A percentile compares a stretch with the other conserved stretches of the same genome.
phyloP scores from a whole-genome alignment of 768 basidiomycete genomes.

The Phallus indusiatus region DNA sequence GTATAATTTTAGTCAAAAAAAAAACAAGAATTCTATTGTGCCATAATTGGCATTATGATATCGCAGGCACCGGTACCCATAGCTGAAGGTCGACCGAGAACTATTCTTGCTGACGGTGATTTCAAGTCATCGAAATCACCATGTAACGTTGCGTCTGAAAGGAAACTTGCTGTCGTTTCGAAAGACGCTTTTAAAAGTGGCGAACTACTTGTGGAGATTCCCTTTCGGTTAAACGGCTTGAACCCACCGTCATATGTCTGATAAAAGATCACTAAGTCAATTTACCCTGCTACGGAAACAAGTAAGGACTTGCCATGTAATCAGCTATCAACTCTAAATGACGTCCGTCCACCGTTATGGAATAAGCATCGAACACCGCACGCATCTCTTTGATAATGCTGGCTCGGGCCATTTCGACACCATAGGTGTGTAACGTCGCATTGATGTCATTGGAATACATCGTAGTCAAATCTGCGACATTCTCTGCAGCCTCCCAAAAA shows the following conservation, averaged over 20 bases:
- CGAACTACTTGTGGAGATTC: conserved; percentile 88
- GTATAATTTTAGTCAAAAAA: neutral
- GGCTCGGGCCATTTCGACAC: conserved; percentile 92
- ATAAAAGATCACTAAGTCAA: neutral
- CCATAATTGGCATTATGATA: conserved; percentile 50
- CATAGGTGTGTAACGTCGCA: conserved; percentile 83
- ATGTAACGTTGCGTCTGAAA: conserved; percentile 88
- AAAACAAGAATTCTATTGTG: neutral
- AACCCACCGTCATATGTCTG: conserved; percentile 98
- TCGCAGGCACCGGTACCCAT: conserved; percentile 98
- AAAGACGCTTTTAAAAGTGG: conserved; percentile 95
- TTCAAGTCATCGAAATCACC: conserved; percentile 93
- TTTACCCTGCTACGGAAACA: conserved; percentile 3
- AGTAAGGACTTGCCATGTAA: conserved; percentile 68
- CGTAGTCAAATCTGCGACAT: conserved; percentile 59
- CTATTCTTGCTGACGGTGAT: conserved; percentile 86
- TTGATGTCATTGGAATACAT: conserved; percentile 95
- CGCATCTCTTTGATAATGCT: conserved; percentile 88
- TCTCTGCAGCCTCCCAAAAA: conserved; percentile 59
- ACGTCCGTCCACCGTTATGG: conserved; percentile 87
- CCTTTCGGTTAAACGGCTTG: conserved; percentile 96
- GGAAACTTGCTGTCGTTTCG: conserved; percentile 89
- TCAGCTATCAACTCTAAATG: conserved; percentile 97
- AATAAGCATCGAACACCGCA: conserved; percentile 89
- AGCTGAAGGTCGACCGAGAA: conserved; percentile 73